phyloP scores from a whole-genome alignment of 2,329 filamentous ascomycete genomes.

The Dactylellina parvicollis region DNA sequence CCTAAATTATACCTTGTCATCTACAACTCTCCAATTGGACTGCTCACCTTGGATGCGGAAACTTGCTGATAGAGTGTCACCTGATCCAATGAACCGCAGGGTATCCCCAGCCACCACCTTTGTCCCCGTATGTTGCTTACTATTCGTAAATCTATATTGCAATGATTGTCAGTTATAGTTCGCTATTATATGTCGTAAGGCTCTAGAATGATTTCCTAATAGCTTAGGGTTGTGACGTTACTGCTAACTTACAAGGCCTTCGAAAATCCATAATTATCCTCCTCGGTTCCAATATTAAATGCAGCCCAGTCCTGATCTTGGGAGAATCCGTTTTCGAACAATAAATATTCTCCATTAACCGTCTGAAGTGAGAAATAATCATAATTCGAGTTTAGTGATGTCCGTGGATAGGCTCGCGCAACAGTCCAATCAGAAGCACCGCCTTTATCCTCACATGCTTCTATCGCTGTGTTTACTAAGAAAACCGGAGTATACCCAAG shows the following conservation, averaged over 20 bases:
- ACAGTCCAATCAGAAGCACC: slow-evolving; percentile 12
- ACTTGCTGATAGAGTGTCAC: not conserved
- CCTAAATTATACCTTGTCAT: too few species aligned
- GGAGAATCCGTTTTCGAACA: not conserved
- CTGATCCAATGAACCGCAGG: not conserved
- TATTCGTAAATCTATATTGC: not conserved
- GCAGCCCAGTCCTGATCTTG: not conserved
- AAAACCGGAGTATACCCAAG: not conserved
- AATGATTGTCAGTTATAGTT: too few species aligned
- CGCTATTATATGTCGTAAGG: too few species aligned
- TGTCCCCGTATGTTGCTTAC: not conserved
- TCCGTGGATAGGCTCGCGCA: not conserved
- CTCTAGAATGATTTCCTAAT: too few species aligned
- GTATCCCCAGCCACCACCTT: not conserved
- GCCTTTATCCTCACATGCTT: not conserved
- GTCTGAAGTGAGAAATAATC: slow-evolving; percentile 18
- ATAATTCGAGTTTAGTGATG: not conserved
- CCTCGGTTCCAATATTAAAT: not conserved
- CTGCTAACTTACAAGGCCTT: slow-evolving; percentile 11
- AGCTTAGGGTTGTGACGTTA: too few species aligned
- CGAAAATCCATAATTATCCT: not conserved
- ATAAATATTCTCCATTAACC: not conserved
- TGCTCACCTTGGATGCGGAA: not conserved
- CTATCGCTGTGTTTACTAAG: not conserved
- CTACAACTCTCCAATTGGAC: too few species aligned